Conservation (phyloP, 140 eudicot genomes). For the Ambrosia hybrid region DNA sequence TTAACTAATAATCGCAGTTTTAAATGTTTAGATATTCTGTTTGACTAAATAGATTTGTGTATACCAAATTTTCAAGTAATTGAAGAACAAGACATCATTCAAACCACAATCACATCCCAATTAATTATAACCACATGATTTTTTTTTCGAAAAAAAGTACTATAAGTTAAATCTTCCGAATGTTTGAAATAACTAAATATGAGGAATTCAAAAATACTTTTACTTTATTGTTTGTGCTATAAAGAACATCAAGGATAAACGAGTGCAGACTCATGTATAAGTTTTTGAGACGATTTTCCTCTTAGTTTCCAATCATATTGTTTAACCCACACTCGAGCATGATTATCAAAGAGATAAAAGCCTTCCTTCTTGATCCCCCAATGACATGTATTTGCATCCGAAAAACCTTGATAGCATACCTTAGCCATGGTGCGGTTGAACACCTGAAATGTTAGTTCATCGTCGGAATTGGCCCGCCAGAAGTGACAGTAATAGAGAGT, state of each 20-base stretch:
- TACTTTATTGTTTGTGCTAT: neutral
- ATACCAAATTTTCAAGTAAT: too few species aligned
- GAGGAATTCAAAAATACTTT: neutral
- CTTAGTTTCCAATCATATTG: constrained; percentile 27
- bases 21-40: too few species aligned
- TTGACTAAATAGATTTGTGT: too few species aligned
- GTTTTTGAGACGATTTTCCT: neutral
- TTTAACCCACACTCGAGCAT: constrained; percentile 20
- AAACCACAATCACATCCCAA: too few species aligned
- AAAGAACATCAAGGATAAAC: neutral
- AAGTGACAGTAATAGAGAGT: constrained; percentile 31
- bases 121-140: too few species aligned
- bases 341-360: constrained; percentile 29
- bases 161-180: too few species aligned
- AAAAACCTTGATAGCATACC: constrained; percentile 24
- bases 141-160: too few species aligned
- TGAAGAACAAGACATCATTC: too few species aligned
- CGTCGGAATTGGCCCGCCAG: constrained; percentile 3
- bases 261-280: neutral
- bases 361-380: constrained; percentile 36
- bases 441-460: constrained; percentile 24
- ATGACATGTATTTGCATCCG: constrained; percentile 17
- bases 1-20: too few species aligned
- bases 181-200: neutral
- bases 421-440: constrained; percentile 32